Evolutionary conservation across 2,329 filamentous ascomycete genomes (phyloP).

Genomic region (Pseudopithomyces maydicus): DNA sequence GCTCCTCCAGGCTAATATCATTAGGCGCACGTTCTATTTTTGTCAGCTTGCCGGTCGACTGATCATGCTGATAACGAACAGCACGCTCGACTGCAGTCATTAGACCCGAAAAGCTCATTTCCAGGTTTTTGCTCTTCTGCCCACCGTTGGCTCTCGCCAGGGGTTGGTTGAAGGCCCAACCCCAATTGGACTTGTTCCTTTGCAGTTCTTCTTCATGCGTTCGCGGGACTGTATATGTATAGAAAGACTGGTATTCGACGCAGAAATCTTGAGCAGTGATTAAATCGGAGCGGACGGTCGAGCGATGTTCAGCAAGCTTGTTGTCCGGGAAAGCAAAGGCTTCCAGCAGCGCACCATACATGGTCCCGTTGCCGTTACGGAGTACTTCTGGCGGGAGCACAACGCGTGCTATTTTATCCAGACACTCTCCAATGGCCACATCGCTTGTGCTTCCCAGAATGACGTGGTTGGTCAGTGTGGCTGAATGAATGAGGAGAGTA

Average conservation of each 20-base stretch:
- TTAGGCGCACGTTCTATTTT: constrained; percentile 36
- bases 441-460: constrained; percentile 77
- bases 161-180: constrained; percentile 74
- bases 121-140: constrained; percentile 35
- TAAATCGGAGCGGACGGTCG: constrained; percentile 7
- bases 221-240: constrained; percentile 64
- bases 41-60: constrained; percentile 30
- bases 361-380: constrained; percentile 63
- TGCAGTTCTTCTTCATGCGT: constrained; percentile 64
- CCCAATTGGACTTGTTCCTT: constrained; percentile 55
- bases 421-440: constrained; percentile 84
- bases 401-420: constrained; percentile 83
- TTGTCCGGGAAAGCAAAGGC: constrained; percentile 70
- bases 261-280: constrained; percentile 29
- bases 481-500: constrained; percentile 81
- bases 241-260: constrained; percentile 22
- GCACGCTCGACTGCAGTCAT: constrained; percentile 68
- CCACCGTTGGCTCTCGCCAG: constrained; percentile 57
- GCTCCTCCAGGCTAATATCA: constrained; percentile 62
- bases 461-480: constrained; percentile 68
- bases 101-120: constrained; percentile 69
- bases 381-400: constrained; percentile 70
- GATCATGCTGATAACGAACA: constrained; percentile 47
- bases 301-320: constrained; percentile 24
- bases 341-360: constrained; percentile 83